Base-by-base conservation (phyloP, 257 asterid genomes). In the Petunia secreta region DNA sequence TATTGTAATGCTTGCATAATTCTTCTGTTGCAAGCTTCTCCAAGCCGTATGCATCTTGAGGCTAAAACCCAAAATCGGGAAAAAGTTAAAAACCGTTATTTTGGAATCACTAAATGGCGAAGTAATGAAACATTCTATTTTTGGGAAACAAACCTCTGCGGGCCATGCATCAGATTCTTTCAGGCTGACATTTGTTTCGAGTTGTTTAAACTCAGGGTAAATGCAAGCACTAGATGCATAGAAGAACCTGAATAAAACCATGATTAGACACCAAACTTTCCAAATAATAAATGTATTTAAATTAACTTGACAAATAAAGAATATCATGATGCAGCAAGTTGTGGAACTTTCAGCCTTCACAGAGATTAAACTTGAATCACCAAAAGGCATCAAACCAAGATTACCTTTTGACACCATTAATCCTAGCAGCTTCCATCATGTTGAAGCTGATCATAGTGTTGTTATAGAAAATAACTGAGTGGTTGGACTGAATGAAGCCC, bases 131-230 rank as follows among this genome's bases (percentile, higher is more conserved):
- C 43, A 34, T 11, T 25, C 34, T 50, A 71, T 5, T 71, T 71
- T 71, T 5, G 11, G 77, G 62, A 71, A 62, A 78, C 65, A 62
- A 82, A 95, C 98, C 97, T 94, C 98, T 1, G 98, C 98, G 16
- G 98, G 98, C 98, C 98, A 94, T 1, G 98, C 98, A 81, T 94
- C 98, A 37, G 98, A 86, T 83, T 94, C 98, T 80, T 94, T 94
- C 93, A 92, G 84, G 95, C 98, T 94, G 85, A 94, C 98, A 74
- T 94, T 94, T 44, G 98, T 92, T 1, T 92, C 96, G 85, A 94
- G 80, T 86, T 94, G 98, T 92, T 94, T 94, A 84, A 94, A 94
- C 81, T 94, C 98, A 1, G 98, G 98, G 80, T 94, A 94, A 68
- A 94, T 92, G 85, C 98, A 94, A 69, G 98, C 98, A 50, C 98